Evolutionary conservation across 139 green algal species (phyloP).

Genomic region (Tetradesmus obliquus): DNA sequence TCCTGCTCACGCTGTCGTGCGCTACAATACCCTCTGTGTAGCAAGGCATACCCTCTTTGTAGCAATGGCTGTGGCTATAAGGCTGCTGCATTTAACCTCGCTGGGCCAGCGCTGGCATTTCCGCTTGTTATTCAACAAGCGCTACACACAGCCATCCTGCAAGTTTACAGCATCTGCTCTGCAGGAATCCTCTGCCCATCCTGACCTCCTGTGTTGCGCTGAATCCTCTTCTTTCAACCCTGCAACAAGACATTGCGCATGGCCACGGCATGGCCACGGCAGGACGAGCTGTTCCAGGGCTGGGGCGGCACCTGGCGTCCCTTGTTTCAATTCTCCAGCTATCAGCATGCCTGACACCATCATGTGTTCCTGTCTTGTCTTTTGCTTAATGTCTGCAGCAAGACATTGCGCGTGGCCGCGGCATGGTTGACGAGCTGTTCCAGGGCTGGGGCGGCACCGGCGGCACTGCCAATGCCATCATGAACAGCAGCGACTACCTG

Average conservation of each 20-base stretch:
- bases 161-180: not conserved
- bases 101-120: too few relatives aligned
- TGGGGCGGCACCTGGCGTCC: not conserved
- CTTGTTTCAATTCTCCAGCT: not conserved
- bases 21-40: too few relatives aligned
- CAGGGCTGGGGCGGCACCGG: conserved; percentile 80
- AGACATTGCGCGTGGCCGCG: conserved; percentile 74
- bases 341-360: not conserved
- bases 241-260: not conserved
- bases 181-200: not conserved
- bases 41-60: too few relatives aligned
- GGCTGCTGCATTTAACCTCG: too few relatives aligned
- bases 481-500: conserved; percentile 94
- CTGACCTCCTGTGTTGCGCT: too few relatives aligned
- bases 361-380: not conserved
- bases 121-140: too few relatives aligned
- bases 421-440: conserved; percentile 97
- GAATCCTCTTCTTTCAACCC: not conserved
- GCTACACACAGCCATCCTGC: too few relatives aligned
- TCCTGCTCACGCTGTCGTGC: too few relatives aligned
- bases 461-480: conserved; percentile 93
- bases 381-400: not conserved
- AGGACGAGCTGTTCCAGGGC: not conserved
- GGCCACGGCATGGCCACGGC: not conserved
- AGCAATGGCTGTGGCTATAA: too few relatives aligned